Evolutionary conservation across 768 basidiomycete species (phyloP).

Genomic region (Zangia roseola): DNA sequence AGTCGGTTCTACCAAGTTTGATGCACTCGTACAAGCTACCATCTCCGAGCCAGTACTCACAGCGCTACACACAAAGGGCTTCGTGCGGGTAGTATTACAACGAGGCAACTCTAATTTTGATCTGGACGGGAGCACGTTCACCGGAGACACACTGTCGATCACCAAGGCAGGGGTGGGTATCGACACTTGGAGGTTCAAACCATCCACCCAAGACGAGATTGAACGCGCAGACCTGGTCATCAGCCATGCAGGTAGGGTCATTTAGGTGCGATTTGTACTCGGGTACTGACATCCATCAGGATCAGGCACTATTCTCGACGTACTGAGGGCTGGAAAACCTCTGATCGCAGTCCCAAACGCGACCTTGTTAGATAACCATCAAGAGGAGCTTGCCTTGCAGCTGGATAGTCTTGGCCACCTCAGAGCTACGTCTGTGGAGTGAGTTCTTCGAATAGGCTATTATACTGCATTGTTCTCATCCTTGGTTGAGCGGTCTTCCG

Average conservation of each 20-base stretch:
- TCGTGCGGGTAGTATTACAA: slow-evolving; percentile 66
- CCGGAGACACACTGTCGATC: slow-evolving; percentile 13
- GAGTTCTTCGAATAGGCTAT: slow-evolving; percentile 29
- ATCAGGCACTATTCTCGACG: slow-evolving; percentile 92
- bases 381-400: slow-evolving; percentile 79
- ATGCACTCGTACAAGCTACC: slow-evolving; percentile 61
- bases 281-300: slow-evolving; percentile 38
- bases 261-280: neutral
- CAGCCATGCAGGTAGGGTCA: slow-evolving; percentile 82
- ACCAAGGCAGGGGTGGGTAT: slow-evolving; percentile 47
- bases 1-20: slow-evolving; percentile 88
- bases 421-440: slow-evolving; percentile 56
- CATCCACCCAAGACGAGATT: slow-evolving; percentile 66
- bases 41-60: slow-evolving; percentile 58
- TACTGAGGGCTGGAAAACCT: slow-evolving; percentile 67
- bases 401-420: slow-evolving; percentile 60
- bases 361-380: slow-evolving; percentile 89
- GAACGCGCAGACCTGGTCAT: slow-evolving; percentile 74
- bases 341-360: slow-evolving; percentile 90
- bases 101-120: slow-evolving; percentile 66
- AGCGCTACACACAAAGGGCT: slow-evolving; percentile 54
- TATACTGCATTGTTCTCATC: slow-evolving; percentile 6
- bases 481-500: slow-evolving; percentile 48
- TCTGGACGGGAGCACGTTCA: slow-evolving; percentile 21
- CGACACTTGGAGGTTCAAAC: slow-evolving; percentile 72